phyloP scores from a whole-genome alignment of 164 flowering plant species.

The Nymphaea colorata region DNA sequence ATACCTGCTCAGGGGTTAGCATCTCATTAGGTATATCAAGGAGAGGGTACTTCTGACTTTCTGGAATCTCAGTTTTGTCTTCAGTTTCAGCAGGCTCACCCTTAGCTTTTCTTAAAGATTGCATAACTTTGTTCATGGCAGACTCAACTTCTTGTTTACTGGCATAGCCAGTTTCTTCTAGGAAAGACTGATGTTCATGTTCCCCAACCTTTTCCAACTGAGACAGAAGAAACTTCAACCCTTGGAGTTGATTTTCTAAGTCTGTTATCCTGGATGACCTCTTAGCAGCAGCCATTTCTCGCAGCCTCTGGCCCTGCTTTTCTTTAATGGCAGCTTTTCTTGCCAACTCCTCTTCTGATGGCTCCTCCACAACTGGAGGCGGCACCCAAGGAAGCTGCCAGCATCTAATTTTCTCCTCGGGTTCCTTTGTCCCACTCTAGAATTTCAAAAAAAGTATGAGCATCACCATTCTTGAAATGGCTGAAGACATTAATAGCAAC shows the following conservation, averaged over 20 bases:
- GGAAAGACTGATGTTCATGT: slow-evolving; percentile 46
- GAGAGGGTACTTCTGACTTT: slow-evolving; percentile 63
- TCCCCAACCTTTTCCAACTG: slow-evolving; percentile 63
- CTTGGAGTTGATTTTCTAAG: slow-evolving; percentile 68
- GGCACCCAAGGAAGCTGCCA: slow-evolving; percentile 98
- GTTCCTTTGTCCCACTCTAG: slow-evolving; percentile 74
- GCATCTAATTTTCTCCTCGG: slow-evolving; percentile 71
- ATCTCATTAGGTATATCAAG: slow-evolving; percentile 57
- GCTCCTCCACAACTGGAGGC: slow-evolving; percentile 60
- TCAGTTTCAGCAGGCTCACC: slow-evolving; percentile 49
- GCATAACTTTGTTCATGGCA: slow-evolving; percentile 38
- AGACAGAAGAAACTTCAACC: slow-evolving; percentile 63
- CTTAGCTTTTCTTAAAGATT: slow-evolving; percentile 69
- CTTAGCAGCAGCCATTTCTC: slow-evolving; percentile 97
- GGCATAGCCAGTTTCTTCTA: slow-evolving; percentile 56
- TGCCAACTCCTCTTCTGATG: slow-evolving; percentile 91
- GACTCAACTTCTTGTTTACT: slow-evolving; percentile 82
- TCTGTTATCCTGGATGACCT: slow-evolving; percentile 72
- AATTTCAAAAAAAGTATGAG: slow-evolving; percentile 3
- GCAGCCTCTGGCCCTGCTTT: slow-evolving; percentile 80
- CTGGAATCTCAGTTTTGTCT: slow-evolving; percentile 49
- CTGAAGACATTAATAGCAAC: background rate
- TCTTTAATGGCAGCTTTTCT: slow-evolving; percentile 92
- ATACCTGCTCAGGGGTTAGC: slow-evolving; percentile 88
- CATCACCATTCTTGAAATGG: background rate